A percentile compares a stretch with the other conserved stretches of the same genome.
Evolutionary conservation across 2,329 filamentous ascomycete genomes (phyloP).

Genomic region (Chaetoscypha palmicola): DNA sequence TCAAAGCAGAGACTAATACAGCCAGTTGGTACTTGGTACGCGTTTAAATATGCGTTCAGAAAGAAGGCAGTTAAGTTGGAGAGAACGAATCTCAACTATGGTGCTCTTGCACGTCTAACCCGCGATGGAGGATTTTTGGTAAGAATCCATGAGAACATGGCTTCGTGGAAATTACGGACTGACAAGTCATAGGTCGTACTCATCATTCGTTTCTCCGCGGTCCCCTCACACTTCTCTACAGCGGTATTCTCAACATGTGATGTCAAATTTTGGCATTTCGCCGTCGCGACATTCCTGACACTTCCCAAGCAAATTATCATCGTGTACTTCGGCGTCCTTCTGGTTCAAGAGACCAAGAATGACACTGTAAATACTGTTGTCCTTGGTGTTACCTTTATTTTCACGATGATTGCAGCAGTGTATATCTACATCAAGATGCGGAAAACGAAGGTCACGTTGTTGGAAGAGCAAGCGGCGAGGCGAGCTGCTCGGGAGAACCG

Average conservation of each 20-base stretch:
- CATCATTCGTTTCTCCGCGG: conserved; percentile 36
- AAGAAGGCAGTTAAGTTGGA: conserved; percentile 34
- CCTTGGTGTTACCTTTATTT: conserved; percentile 30
- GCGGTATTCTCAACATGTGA: conserved; percentile 39
- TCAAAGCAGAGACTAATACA: not conserved
- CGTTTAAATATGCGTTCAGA: conserved; percentile 35
- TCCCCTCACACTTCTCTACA: conserved; percentile 37
- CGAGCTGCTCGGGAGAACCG: too few relatives aligned
- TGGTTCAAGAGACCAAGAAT: conserved; percentile 29
- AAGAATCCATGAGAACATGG: conserved; percentile 7
- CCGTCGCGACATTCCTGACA: conserved; percentile 35
- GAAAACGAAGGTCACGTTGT: conserved; percentile 30
- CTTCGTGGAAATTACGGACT: conserved; percentile 1
- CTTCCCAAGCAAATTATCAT: conserved; percentile 38
- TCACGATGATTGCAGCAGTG: conserved; percentile 33
- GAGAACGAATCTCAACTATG: conserved; percentile 36
- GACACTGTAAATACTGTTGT: conserved; percentile 32
- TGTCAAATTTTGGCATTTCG: conserved; percentile 37
- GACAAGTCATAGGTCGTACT: conserved; percentile 31
- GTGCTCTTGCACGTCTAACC: conserved; percentile 34
- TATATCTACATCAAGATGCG: conserved; percentile 36
- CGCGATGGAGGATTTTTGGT: conserved; percentile 37
- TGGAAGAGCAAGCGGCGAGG: conserved; percentile 35
- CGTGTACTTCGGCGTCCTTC: conserved; percentile 35
- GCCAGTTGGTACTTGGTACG: conserved; percentile 34